Conservation (phyloP, 1,284 basidiomycete genomes). For the Schizophyllum commune region DNA sequence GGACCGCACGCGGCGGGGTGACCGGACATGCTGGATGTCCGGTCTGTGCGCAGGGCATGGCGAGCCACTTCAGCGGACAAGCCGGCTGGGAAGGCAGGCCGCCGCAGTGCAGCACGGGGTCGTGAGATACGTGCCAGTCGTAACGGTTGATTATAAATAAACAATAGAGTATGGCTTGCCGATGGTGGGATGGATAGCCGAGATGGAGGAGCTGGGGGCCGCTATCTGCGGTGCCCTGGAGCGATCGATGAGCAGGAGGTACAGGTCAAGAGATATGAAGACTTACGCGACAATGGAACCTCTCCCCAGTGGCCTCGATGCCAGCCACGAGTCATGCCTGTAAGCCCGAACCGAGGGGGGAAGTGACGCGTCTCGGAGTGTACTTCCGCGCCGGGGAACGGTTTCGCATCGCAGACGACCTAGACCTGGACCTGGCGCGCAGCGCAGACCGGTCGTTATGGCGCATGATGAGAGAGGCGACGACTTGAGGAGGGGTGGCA, state of each 20-base stretch:
- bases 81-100: not conserved
- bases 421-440: not conserved
- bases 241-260: not conserved
- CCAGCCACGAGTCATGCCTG: not conserved
- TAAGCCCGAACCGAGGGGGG: not conserved
- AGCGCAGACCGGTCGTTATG: not conserved
- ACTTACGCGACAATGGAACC: not conserved
- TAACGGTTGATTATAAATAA: not conserved
- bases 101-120: not conserved
- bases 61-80: not conserved
- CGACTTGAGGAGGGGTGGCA: not conserved
- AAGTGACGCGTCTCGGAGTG: not conserved
- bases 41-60: not conserved
- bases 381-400: not conserved
- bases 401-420: not conserved
- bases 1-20: too few species aligned
- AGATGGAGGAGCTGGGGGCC: not conserved
- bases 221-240: not conserved
- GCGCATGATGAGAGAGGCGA: not conserved
- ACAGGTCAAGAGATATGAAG: not conserved
- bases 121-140: not conserved
- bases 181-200: not conserved
- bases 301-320: not conserved
- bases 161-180: not conserved
- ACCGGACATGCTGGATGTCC: not conserved